Percentiles rank a stretch among this genome's conserved stretches.
phyloP scores from a whole-genome alignment of 805 yeast genomes.

The Grigorovia humatica region DNA sequence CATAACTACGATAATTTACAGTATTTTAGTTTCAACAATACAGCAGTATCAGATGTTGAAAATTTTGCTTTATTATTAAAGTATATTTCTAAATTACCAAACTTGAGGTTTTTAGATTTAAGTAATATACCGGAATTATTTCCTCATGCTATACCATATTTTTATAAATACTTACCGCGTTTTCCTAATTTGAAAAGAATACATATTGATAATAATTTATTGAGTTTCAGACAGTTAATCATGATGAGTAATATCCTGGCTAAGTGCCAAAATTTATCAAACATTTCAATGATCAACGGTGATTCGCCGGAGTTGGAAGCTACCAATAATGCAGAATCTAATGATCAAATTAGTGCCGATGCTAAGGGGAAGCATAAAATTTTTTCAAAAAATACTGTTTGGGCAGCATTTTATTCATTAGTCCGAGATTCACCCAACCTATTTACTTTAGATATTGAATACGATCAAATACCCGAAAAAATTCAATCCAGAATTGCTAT shows the following conservation, averaged over 20 bases:
- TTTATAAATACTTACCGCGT: conserved; percentile 57
- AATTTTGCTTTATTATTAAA: conserved; percentile 42
- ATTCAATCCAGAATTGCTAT: conserved; percentile 66
- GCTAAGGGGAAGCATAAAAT: not conserved
- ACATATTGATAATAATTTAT: conserved; percentile 60
- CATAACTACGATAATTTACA: conserved; percentile 23
- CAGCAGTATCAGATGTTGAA: conserved; percentile 44
- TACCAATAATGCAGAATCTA: not conserved
- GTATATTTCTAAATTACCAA: conserved; percentile 42
- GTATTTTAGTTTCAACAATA: conserved; percentile 55
- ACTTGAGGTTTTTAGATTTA: conserved; percentile 62
- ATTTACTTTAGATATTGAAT: conserved; percentile 58
- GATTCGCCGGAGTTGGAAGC: conserved; percentile 42
- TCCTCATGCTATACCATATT: conserved; percentile 46
- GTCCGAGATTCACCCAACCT: conserved; percentile 57
- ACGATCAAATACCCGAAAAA: conserved; percentile 46
- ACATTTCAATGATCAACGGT: conserved; percentile 36
- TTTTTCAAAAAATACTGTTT: conserved; percentile 11
- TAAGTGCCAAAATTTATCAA: conserved; percentile 53
- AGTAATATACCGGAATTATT: conserved; percentile 60
- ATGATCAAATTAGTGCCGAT: not conserved
- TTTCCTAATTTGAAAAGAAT: conserved; percentile 55
- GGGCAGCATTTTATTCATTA: conserved; percentile 58
- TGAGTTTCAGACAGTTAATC: conserved; percentile 45
- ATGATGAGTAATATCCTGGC: conserved; percentile 59